Evolutionary conservation across 441 rosid species (phyloP).

Genomic region (Metrosideros polymorpha): DNA sequence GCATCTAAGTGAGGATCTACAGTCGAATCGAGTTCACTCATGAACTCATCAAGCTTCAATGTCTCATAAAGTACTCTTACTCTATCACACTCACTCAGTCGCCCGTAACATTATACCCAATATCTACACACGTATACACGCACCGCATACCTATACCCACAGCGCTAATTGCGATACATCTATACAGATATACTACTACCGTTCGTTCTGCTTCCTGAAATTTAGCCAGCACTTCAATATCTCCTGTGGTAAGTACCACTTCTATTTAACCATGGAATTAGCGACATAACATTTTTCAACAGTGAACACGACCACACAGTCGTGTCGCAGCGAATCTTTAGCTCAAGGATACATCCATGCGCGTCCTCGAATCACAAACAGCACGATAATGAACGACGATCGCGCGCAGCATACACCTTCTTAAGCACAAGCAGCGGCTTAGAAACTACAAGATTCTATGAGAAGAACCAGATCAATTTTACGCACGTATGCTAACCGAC

Average conservation of each 20-base stretch:
- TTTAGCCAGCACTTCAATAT: neutral
- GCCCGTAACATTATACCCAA: neutral
- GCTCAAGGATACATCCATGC: neutral
- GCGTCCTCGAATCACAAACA: neutral
- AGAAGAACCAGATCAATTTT: neutral
- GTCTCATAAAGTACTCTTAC: neutral
- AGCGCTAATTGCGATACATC: neutral
- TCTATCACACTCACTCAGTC: neutral
- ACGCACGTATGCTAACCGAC: neutral
- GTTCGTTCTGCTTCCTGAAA: neutral
- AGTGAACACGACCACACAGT: neutral
- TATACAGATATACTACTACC: neutral
- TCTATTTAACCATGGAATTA: neutral
- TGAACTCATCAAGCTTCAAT: neutral
- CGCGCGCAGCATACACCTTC: neutral
- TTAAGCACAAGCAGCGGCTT: neutral
- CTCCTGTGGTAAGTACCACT: neutral
- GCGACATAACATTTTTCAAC: neutral
- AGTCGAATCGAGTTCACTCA: neutral
- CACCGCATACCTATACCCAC: neutral
- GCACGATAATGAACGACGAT: neutral
- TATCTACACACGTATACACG: neutral
- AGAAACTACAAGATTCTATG: neutral
- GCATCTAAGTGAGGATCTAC: neutral
- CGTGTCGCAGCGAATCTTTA: neutral